Base-by-base conservation (phyloP, 805 yeast genomes). In the Wickerhamomyces silvicola region DNA sequence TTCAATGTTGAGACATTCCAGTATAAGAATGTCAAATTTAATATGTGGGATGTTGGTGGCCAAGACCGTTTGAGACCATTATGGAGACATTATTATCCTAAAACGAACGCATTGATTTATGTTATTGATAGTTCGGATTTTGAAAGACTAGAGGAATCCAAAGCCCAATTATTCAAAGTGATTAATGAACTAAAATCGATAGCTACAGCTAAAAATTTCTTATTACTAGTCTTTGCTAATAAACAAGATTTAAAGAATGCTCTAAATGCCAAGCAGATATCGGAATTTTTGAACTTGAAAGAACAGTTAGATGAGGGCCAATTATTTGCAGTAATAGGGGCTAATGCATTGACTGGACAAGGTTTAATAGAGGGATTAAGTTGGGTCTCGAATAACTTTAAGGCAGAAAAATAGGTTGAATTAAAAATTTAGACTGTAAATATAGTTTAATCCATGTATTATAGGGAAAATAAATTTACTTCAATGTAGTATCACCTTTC, bases 41-140 rank as follows among this genome's bases (percentile, higher is more conserved):
- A 86, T 39, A 87, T 84, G 54, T 84, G 94, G 94, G 94, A 84
- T 59, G 92, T 92, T 39, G 97, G 97, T 62, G 97, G 96, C 55
- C 97, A 86, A 64, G 94, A 83, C 50, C 69, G 94, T 57, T 74
- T 87, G 46, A 75, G 96, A 53, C 94, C 94, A 0, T 67, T 88
- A 37, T 88, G 97, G 97, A 77, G 96, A 59, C 96, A 88, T 55
- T 88, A 88, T 61, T 86, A 82, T 60, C 83, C 94, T 10, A 95
- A 95, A 23, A 85, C 96, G 5, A 82, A 86, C 53, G 95, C 95
- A 8, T 69, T 88, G 37, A 85, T 88, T 34, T 88, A 84, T 57
- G 97, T 88, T 34, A 81, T 88, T 38, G 97, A 88, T 59, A 72
- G 86, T 6, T 75, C 82, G 7, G 95, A 87, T 58, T 54, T 61